Percentiles rank a stretch among this genome's conserved stretches.
Evolutionary conservation across 331 rosid genomes (phyloP).

Genomic region (Malus hybrid): DNA sequence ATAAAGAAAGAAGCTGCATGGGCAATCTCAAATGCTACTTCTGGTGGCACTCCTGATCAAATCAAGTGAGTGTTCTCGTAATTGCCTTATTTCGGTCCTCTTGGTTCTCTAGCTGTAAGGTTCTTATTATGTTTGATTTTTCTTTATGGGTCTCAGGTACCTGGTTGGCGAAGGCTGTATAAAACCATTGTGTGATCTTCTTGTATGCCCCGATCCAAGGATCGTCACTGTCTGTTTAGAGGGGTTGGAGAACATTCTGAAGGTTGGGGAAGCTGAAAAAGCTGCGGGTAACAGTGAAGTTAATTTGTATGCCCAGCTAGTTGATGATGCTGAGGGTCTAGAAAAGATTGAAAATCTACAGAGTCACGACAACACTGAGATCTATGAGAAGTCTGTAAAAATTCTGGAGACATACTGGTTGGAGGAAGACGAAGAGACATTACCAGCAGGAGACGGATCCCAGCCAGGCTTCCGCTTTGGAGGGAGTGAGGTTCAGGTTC

Average conservation of each 20-base stretch:
- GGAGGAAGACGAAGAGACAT: constrained; percentile 80
- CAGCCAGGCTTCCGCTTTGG: constrained; percentile 66
- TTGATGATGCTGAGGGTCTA: constrained; percentile 87
- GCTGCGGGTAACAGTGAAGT: constrained; percentile 46
- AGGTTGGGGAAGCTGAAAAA: constrained; percentile 87
- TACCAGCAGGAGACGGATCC: constrained; percentile 56
- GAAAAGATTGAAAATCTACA: constrained; percentile 87
- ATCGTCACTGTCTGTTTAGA: constrained; percentile 87
- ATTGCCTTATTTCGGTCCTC: neutral
- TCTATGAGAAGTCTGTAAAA: constrained; percentile 88
- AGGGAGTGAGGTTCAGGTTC: constrained; percentile 62
- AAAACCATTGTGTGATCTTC: constrained; percentile 84
- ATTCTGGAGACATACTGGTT: constrained; percentile 87
- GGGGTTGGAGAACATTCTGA: constrained; percentile 81
- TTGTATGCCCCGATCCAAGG: constrained; percentile 89
- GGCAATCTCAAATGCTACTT: constrained; percentile 97
- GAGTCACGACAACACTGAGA: constrained; percentile 89
- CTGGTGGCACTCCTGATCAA: constrained; percentile 81
- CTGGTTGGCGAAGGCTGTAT: constrained; percentile 77
- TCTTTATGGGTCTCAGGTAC: constrained; percentile 33
- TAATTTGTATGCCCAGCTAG: constrained; percentile 69
- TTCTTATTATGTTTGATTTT: neutral
- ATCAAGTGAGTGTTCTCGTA: constrained; percentile 42
- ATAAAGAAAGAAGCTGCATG: constrained; percentile 89
- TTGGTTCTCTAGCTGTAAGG: neutral